These are phyloP conservation scores for Melanogaster broomeanus DNA, from an alignment of 768 basidiomycete species.

Conservation along the genomic window DNA sequence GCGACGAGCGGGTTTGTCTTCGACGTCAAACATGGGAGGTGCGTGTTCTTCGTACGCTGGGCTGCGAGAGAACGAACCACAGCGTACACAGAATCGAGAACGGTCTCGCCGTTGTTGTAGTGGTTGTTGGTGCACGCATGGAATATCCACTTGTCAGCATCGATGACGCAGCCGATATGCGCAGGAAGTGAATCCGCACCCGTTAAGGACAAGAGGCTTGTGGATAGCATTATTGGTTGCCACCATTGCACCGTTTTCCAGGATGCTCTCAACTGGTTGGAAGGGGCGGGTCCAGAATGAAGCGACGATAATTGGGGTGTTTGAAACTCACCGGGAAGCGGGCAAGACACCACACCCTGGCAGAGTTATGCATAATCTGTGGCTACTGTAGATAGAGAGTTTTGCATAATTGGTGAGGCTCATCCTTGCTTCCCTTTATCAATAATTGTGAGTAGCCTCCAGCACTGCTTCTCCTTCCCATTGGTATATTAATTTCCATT, in stretches of 20 bases:
- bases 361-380: too few species aligned
- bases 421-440: too few species aligned
- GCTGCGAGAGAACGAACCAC: conserved; percentile 29
- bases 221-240: too few species aligned
- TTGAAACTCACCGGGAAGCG: conserved; percentile 44
- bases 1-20: conserved; percentile 18
- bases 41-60: conserved; percentile 23
- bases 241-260: conserved; percentile 36
- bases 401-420: too few species aligned
- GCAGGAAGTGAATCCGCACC: too few species aligned
- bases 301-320: background rate
- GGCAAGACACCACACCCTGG: too few species aligned
- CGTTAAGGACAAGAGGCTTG: too few species aligned
- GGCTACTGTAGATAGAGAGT: too few species aligned
- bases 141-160: conserved; percentile 30
- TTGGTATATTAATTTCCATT: too few species aligned
- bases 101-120: conserved; percentile 19
- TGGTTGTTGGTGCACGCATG: conserved; percentile 24
- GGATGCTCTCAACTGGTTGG: conserved; percentile 30
- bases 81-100: conserved; percentile 30
- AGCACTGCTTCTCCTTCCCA: too few species aligned
- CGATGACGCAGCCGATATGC: conserved; percentile 27
- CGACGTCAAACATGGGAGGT: too few species aligned
- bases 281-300: background rate
- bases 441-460: too few species aligned